These are phyloP conservation scores for Thelephora aurantiotincta DNA, from an alignment of 768 basidiomycete genomes.

Conservation along the genomic window DNA sequence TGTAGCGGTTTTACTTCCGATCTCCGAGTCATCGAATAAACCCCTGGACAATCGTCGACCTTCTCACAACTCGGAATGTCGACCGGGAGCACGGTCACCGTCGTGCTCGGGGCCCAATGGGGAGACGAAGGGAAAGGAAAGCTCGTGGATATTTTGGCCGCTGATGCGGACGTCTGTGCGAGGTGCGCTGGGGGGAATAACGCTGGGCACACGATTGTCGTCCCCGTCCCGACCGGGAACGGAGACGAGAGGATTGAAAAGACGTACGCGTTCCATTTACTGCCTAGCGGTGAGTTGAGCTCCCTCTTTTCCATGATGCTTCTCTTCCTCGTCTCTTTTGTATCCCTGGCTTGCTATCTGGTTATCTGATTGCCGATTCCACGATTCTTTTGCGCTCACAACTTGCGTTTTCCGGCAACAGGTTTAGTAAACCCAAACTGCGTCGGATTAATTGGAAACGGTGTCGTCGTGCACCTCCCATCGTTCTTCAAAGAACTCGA, in stretches of 20 bases:
- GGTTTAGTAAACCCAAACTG: constrained; percentile 81
- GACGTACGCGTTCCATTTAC: constrained; percentile 89
- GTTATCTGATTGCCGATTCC: not conserved
- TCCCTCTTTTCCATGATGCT: too few relatives aligned
- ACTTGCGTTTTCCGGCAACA: constrained; percentile 15
- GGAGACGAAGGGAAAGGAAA: constrained; percentile 93
- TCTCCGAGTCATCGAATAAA: too few relatives aligned
- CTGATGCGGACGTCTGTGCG: constrained; percentile 83
- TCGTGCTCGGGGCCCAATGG: constrained; percentile 84
- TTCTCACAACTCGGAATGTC: too few relatives aligned
- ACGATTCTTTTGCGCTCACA: not conserved
- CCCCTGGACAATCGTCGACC: too few relatives aligned
- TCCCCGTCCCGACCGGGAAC: constrained; percentile 24
- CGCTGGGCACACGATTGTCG: constrained; percentile 96
- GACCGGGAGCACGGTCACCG: constrained; percentile 29
- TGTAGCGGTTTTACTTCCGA: too few relatives aligned
- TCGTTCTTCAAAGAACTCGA: constrained; percentile 93
- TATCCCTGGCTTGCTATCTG: not conserved
- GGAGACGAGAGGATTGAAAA: constrained; percentile 57
- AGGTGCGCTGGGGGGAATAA: constrained; percentile 98
- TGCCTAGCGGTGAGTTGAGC: constrained; percentile 71
- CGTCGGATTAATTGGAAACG: constrained; percentile 78
- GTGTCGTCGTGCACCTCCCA: constrained; percentile 93
- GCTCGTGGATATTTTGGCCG: constrained; percentile 90
- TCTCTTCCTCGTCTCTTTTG: too few relatives aligned